phyloP scores from a whole-genome alignment of 495 filamentous ascomycete genomes.

The Neurospora sp. region DNA sequence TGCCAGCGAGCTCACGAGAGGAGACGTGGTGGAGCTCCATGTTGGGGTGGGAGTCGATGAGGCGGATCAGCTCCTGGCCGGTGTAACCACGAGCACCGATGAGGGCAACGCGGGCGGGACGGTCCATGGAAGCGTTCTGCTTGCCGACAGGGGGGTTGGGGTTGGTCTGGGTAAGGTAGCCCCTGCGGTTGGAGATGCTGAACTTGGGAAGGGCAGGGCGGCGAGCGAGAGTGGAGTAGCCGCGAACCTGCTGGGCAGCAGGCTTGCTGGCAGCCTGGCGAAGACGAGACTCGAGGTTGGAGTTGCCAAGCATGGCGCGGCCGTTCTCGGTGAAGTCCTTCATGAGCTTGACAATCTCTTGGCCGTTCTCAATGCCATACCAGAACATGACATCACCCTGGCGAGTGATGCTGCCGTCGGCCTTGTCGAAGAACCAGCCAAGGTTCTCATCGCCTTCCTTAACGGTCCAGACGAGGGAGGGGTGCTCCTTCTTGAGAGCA shows the following conservation, averaged over 20 bases:
- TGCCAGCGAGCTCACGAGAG: constrained; percentile 83
- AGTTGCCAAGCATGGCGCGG: constrained; percentile 79
- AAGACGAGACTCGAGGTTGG: constrained; percentile 78
- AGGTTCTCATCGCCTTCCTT: constrained; percentile 95
- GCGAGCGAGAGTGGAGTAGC: constrained; percentile 49
- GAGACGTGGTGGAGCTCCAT: constrained; percentile 92
- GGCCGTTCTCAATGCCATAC: constrained; percentile 81
- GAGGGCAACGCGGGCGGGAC: constrained; percentile 75
- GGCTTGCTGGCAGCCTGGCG: constrained; percentile 57
- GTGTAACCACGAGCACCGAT: constrained; percentile 96
- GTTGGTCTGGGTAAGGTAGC: constrained; percentile 70
- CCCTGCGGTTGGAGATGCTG: constrained; percentile 29
- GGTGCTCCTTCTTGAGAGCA: constrained; percentile 83
- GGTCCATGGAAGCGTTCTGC: constrained; percentile 76
- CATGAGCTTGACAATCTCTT: constrained; percentile 80
- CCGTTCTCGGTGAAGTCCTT: constrained; percentile 78
- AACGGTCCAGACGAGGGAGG: constrained; percentile 92
- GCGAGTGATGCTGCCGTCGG: constrained; percentile 78
- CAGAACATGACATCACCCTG: constrained; percentile 91
- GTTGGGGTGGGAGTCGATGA: constrained; percentile 86
- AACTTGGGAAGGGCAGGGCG: constrained; percentile 19
- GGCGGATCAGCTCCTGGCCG: constrained; percentile 80
- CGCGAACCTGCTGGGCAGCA: constrained; percentile 48
- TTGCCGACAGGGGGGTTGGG: constrained; percentile 95
- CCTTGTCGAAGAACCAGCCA: constrained; percentile 97